Base-by-base conservation (phyloP, 108 stramenopile genomes). In the Asterionellopsis glacialis region DNA sequence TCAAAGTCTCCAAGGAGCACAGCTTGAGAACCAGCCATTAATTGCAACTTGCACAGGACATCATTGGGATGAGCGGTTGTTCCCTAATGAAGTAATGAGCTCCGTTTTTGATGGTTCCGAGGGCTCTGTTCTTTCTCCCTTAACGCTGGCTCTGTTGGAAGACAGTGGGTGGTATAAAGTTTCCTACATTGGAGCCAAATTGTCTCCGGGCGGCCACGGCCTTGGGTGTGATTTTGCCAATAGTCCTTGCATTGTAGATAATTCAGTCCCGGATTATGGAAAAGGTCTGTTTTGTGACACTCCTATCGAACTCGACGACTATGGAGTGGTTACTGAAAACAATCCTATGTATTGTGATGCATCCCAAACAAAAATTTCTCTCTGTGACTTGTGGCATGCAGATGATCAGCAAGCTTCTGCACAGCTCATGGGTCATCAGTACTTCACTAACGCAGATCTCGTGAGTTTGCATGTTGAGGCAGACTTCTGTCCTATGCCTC, bases 131-230 rank as follows among this genome's bases (percentile, higher is more conserved):
- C 39, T 93, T 55, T 74, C 67, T 63, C 76, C 79, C 9, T 55
- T 93, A 50, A 93, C 91, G 0, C 50, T 92, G 66, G 91, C 87
- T 23, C 45, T 92, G 11, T 65, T 88, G 75, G 91, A 92, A 73
- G 91, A 92, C 57, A 73, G 73, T 10, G 91, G 91, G n/a, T 92
- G 91, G 91, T 92, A 92, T 64, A 77, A 63, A 63, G 90, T 81
- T 13, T 83, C 85, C 43, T 84, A 84, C 57, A 72, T 70, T 14
- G 22, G 41, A 48, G 69, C 65, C 0, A 13, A 26, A 38, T 67
- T 66, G 59, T 70, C 70, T 49, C 79, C 83, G 0, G 80, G 69
- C 68, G 91, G 91, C 0, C 75, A 85, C 40, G 84, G 82, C 0
- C 84, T 72, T 0, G 91, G 91, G 25, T 93, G 91, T 64, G 87